These are phyloP conservation scores for Alnus glutinosa DNA, from an alignment of 306 rosid species.

Conservation along the genomic window DNA sequence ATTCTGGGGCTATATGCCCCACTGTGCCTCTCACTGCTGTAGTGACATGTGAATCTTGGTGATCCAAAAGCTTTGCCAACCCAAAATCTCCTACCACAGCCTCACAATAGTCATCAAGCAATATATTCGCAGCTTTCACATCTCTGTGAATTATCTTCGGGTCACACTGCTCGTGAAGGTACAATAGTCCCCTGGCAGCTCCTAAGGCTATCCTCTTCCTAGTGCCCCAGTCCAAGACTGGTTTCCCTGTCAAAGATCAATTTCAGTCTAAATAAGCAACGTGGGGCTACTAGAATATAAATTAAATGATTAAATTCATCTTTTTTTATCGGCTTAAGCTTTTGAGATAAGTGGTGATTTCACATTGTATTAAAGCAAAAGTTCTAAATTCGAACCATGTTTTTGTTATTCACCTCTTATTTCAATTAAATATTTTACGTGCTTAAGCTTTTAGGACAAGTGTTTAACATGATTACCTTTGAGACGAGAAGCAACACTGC, in stretches of 20 bases:
- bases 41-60: slow-evolving; percentile 92
- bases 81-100: slow-evolving; percentile 98
- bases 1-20: slow-evolving; percentile 95
- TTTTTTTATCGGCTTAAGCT: too few species aligned
- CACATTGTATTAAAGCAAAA: too few species aligned
- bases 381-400: too few species aligned
- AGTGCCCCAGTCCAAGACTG: slow-evolving; percentile 80
- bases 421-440: too few species aligned
- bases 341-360: too few species aligned
- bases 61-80: slow-evolving; percentile 93
- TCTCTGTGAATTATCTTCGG: slow-evolving; percentile 95
- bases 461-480: slow-evolving; percentile 47
- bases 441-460: too few species aligned
- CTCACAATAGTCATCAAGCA: slow-evolving; percentile 90
- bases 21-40: slow-evolving; percentile 95
- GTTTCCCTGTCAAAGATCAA: slow-evolving; percentile 55
- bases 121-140: slow-evolving; percentile 93
- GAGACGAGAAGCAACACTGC: slow-evolving; percentile 93
- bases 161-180: slow-evolving; percentile 96
- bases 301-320: too few species aligned
- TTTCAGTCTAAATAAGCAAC: slow-evolving; percentile 15
- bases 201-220: slow-evolving; percentile 90
- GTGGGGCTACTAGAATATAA: background rate
- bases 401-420: too few species aligned
- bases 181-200: slow-evolving; percentile 84